Base-by-base conservation (phyloP, 345 rosid species). In the Litchi chinensis region DNA sequence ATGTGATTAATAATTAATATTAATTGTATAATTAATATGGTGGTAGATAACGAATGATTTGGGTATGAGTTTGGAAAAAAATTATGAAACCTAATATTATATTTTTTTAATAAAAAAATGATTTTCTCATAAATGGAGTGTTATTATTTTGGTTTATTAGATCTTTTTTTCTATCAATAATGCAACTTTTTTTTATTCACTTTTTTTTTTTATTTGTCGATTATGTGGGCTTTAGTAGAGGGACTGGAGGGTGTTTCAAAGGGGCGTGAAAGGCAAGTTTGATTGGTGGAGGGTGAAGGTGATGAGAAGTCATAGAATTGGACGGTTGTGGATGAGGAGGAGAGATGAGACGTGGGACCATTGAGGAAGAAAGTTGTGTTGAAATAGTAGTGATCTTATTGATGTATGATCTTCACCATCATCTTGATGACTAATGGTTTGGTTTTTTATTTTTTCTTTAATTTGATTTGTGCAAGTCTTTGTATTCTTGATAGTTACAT, bases 81-180 rank as follows among this genome's bases (percentile, higher is more conserved):
- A 32, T 46, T 46, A 46, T 1, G 5, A 46, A 46, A 32, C 2
- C 3, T 32, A 32, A 32, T 3, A 32, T 32, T 32, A 32, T 32
- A 46, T 46, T 6, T 46, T 11, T 46, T 7, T 11, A 6, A 6
- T 44, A 44, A 44, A 6, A 44, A 44, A 44, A 44, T 44, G 11
- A 6, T 44, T 44, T 44, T 32, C 37, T 32, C 37, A 32, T 32
- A 32, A 2, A 3, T 32, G 3, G 37, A 16, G 44, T 11, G 56
- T 44, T 41, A 57, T 21, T 13, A 65, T 82, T 73, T 73, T 21
- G 21, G 37, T 32, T 32, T 32, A 3, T 32, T 32, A 32, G 37
- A 32, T 73, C 60, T 76, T 76, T 79, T 66, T 54, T 82, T 73
- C 32, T 39, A 16, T 44, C 60, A 74, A 75, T 75, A 64, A 75